phyloP scores from a whole-genome alignment of 2,329 filamentous ascomycete species.

The Cladosporium colombiae region DNA sequence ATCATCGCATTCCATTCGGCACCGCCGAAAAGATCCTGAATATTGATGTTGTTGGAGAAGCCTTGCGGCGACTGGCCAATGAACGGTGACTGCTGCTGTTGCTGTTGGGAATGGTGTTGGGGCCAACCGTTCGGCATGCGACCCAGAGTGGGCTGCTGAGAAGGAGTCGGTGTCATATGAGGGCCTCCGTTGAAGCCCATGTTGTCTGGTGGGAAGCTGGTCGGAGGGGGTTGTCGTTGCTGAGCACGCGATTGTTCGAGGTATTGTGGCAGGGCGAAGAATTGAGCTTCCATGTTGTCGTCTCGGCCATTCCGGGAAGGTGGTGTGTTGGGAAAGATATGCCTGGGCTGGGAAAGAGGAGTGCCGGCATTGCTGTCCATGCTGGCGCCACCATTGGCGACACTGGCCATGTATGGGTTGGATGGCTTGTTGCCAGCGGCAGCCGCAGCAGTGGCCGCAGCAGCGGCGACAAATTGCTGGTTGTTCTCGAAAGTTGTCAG shows the following conservation, averaged over 20 bases:
- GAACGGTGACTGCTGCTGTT: slow-evolving; percentile 29
- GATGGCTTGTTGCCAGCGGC: slow-evolving; percentile 22
- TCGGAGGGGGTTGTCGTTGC: slow-evolving; percentile 23
- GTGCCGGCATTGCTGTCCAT: slow-evolving; percentile 23
- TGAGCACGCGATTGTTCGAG: slow-evolving; percentile 55
- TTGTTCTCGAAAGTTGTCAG: slow-evolving; percentile 60
- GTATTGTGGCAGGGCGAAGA: slow-evolving; percentile 72
- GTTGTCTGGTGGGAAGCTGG: slow-evolving; percentile 18
- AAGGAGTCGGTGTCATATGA: slow-evolving; percentile 17
- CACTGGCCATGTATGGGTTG: slow-evolving; percentile 13
- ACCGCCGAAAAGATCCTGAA: slow-evolving; percentile 41
- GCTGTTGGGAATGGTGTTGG: slow-evolving; percentile 19
- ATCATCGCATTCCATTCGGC: slow-evolving; percentile 39
- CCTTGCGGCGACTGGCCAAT: slow-evolving; percentile 25
- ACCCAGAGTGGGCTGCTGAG: slow-evolving; percentile 28
- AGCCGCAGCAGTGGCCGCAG: background rate
- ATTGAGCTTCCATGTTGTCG: slow-evolving; percentile 71
- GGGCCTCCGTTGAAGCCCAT: background rate
- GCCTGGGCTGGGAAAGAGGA: slow-evolving; percentile 6
- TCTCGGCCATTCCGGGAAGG: slow-evolving; percentile 25
- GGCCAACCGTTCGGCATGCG: slow-evolving; percentile 29
- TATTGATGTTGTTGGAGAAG: slow-evolving; percentile 36
- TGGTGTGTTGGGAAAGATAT: slow-evolving; percentile 12
- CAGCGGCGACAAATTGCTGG: slow-evolving; percentile 36
- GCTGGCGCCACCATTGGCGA: background rate